These are phyloP conservation scores for Herpetomonas samuelpessoai DNA, from an alignment of 208 protist genomes.

Conservation along the genomic window DNA sequence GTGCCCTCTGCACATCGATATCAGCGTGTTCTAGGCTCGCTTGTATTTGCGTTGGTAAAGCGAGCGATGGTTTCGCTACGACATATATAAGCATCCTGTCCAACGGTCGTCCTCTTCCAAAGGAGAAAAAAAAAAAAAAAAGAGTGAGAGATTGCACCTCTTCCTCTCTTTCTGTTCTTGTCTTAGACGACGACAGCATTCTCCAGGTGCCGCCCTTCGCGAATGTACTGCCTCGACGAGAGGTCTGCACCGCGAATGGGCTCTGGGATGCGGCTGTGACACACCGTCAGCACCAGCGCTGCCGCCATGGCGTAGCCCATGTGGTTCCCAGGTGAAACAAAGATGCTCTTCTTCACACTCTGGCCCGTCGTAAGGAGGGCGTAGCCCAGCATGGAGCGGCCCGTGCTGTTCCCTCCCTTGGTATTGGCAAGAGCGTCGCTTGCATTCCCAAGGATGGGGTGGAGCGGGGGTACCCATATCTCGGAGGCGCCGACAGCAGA, in stretches of 20 bases:
- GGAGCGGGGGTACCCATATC: conserved; percentile 3
- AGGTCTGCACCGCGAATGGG: conserved; percentile 92
- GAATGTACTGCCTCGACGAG: conserved; percentile 79
- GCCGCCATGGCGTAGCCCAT: conserved; percentile 77
- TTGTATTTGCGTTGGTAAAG: too few species aligned
- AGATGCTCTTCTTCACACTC: conserved; percentile 72
- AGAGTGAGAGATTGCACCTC: too few species aligned
- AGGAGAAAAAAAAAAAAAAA: too few species aligned
- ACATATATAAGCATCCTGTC: too few species aligned
- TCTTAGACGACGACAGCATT: too few species aligned
- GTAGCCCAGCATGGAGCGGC: conserved; percentile 49
- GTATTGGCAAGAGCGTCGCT: too few species aligned
- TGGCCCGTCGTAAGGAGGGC: conserved; percentile 38
- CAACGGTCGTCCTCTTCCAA: too few species aligned
- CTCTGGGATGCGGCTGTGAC: conserved; percentile 86
- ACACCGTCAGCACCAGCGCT: conserved; percentile 38
- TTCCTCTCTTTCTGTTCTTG: too few species aligned
- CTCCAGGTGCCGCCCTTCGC: conserved; percentile 2
- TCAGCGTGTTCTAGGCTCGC: too few species aligned
- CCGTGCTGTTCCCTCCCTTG: too few species aligned
- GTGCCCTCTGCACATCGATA: too few species aligned
- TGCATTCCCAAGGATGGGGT: background rate
- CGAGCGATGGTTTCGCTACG: too few species aligned
- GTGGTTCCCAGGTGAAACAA: conserved; percentile 92
- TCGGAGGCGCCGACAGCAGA: background rate